Conservation (phyloP, 2,329 filamentous ascomycete species). For the Microdochium bolleyi region DNA sequence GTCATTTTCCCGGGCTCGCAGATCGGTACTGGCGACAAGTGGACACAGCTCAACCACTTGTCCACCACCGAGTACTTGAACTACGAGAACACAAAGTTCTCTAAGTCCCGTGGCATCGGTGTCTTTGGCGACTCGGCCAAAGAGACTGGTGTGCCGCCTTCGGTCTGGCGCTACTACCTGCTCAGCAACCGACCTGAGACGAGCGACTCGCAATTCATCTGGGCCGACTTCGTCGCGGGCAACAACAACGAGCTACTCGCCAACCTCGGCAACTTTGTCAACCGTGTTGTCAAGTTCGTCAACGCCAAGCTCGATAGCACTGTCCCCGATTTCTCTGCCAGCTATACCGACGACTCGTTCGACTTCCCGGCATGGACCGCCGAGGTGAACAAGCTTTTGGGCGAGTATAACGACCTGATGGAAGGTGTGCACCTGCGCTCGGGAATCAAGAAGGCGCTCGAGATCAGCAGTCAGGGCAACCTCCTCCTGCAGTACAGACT, state of each 20-base stretch:
- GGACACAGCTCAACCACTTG: conserved; percentile 68
- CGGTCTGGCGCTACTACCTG: conserved; percentile 73
- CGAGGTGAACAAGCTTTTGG: conserved; percentile 38
- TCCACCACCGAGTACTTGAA: conserved; percentile 67
- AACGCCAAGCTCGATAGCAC: conserved; percentile 66
- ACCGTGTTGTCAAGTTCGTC: conserved; percentile 67
- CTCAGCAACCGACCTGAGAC: conserved; percentile 66
- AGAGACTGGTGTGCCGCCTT: conserved; percentile 60
- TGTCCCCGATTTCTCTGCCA: conserved; percentile 52
- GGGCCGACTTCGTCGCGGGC: conserved; percentile 60
- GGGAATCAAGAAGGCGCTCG: conserved; percentile 52
- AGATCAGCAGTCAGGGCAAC: conserved; percentile 57
- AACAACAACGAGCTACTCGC: conserved; percentile 67
- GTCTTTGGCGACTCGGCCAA: conserved; percentile 68
- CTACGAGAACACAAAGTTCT: conserved; percentile 67
- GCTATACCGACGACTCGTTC: conserved; percentile 47
- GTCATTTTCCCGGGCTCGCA: conserved; percentile 69
- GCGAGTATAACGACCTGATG: conserved; percentile 45
- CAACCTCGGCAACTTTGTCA: conserved; percentile 62
- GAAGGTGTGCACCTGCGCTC: conserved; percentile 51
- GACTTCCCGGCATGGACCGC: conserved; percentile 31
- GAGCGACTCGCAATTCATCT: conserved; percentile 67
- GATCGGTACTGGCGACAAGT: conserved; percentile 61
- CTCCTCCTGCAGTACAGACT: conserved; percentile 36
- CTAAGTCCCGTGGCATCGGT: conserved; percentile 64